These are phyloP conservation scores for Melampsora occidentalis DNA, from an alignment of 1,284 basidiomycete species.

Conservation along the genomic window DNA sequence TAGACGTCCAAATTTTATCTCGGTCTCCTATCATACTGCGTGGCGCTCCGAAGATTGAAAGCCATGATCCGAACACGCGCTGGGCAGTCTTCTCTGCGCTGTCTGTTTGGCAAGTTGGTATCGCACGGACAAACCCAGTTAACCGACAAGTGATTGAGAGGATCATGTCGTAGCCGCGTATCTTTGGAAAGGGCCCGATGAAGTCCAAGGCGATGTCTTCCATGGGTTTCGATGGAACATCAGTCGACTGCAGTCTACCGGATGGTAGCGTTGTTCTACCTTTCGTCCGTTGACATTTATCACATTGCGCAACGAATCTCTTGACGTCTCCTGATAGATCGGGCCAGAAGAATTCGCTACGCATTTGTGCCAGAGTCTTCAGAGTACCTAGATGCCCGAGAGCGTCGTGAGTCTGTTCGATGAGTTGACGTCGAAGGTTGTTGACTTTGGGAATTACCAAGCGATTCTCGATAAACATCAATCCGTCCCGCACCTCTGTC, in stretches of 20 bases:
- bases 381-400: background rate
- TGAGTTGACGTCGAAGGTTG: background rate
- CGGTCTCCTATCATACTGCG: background rate
- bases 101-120: background rate
- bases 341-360: constrained; percentile 11
- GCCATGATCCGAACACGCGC: background rate
- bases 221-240: background rate
- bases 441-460: background rate
- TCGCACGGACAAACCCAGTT: background rate
- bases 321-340: background rate
- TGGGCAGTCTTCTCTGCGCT: background rate
- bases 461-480: background rate
- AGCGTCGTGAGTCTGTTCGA: background rate
- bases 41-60: constrained; percentile 2
- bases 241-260: background rate
- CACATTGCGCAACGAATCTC: background rate
- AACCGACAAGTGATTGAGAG: background rate
- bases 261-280: background rate
- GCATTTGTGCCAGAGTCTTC: background rate
- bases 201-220: background rate
- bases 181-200: background rate
- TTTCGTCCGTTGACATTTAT: background rate
- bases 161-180: background rate
- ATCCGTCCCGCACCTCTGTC: background rate
- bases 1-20: background rate